Base-by-base conservation (phyloP, 1,139 yeast genomes). In the Taiozyma sp. region DNA sequence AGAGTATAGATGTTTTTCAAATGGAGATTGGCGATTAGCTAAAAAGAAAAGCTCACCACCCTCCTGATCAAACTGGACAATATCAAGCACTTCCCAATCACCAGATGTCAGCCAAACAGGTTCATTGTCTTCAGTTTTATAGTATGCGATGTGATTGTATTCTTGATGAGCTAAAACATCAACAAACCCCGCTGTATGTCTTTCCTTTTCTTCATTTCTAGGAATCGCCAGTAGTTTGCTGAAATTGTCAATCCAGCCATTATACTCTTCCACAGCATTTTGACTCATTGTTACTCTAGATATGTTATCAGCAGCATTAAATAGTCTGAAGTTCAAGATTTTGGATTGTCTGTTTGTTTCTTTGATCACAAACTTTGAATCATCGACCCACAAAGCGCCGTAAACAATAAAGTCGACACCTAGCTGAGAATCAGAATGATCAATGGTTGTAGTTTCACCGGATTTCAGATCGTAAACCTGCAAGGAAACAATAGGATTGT, bases 321-420 rank as follows among this genome's bases (percentile, higher is more conserved):
- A 79, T 4, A 80, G 63, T 47, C 63, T 73, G 49, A 83, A 79
- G 49, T 80, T 73, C 59, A 87, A 68, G 0, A 68, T 52, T 43
- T 80, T 83, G 51, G 96, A 86, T 19, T 79, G 77, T 53, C 98
- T 74, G 63, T 89, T 93, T 4, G 95, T 73, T 47, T 79, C 74
- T 59, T 89, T 85, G 48, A 85, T 68, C 14, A 91, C 59, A 28
- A 88, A 76, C 37, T 73, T 68, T 11, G 74, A 62, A 13, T 69
- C 64, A 54, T 80, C 83, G 3, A 88, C 66, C 97, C 97, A 93
- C 10, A 68, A 65, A 1, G 80, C 87, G 59, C 85, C 88, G 57
- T 93, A 89, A 19, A 93, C 51, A 10, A 71, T 61, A 42, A 59
- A 57, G 40, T 84, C 88, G 0, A 63, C 58, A 10, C 79, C 80